Conservation (phyloP, 2,329 filamentous ascomycete genomes). For the Ilyonectria sp. region DNA sequence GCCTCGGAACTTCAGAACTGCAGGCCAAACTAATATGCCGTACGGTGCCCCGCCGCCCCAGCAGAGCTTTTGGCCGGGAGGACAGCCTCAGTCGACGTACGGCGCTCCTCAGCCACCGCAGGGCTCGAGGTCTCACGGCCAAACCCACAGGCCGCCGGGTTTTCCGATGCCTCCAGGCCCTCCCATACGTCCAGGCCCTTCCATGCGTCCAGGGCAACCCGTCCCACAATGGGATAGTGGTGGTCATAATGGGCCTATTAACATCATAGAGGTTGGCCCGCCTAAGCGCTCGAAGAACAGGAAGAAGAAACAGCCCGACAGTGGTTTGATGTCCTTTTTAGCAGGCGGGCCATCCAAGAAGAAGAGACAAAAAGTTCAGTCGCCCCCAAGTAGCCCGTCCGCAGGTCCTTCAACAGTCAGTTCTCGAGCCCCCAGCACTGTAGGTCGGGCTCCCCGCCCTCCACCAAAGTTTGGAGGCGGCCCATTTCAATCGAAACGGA, state of each 20-base stretch:
- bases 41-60: not conserved
- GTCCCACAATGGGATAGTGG: not conserved
- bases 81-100: not conserved
- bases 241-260: not conserved
- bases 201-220: not conserved
- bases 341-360: not conserved
- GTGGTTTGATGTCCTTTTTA: not conserved
- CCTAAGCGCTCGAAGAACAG: not conserved
- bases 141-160: not conserved
- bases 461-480: not conserved
- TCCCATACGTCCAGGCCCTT: too few relatives aligned
- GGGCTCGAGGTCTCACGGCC: too few relatives aligned
- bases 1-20: not conserved
- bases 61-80: not conserved
- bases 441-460: not conserved
- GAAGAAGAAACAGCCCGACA: not conserved
- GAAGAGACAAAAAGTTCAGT: not conserved
- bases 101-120: not conserved
- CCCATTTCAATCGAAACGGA: not conserved
- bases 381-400: not conserved
- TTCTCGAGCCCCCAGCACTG: not conserved
- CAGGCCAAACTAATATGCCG: not conserved
- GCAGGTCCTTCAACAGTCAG: not conserved
- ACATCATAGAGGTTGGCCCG: not conserved
- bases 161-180: not conserved